phyloP scores from a whole-genome alignment of 148 eudicot species.

The Vaccinium corymbosum region DNA sequence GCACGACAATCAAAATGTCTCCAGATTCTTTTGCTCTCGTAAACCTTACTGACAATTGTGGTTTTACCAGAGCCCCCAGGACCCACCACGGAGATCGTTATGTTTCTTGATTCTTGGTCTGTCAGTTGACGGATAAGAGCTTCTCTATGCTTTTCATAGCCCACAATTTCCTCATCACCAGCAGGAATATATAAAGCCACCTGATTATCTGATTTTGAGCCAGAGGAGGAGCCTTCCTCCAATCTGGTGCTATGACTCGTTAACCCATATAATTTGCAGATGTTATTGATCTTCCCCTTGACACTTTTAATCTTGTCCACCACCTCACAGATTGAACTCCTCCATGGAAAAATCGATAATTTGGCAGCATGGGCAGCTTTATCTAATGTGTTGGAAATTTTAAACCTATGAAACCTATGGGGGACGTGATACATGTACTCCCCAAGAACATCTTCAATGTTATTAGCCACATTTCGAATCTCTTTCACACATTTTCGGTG shows the following conservation, averaged over 20 bases:
- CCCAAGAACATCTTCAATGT: conserved; percentile 27
- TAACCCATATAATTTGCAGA: too few species aligned
- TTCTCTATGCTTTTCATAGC: conserved; percentile 10
- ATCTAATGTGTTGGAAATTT: neutral
- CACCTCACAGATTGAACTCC: neutral
- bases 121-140: neutral
- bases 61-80: conserved; percentile 29
- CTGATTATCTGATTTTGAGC: neutral
- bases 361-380: neutral
- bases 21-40: neutral
- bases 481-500: neutral
- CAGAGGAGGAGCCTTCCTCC: neutral
- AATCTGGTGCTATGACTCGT: neutral
- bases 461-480: conserved; percentile 21
- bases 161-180: conserved; percentile 16
- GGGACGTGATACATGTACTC: conserved; percentile 8
- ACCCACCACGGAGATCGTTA: conserved; percentile 25
- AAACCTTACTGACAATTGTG: conserved; percentile 18
- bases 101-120: neutral
- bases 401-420: neutral
- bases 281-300: neutral
- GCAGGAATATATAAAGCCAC: neutral
- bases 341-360: neutral
- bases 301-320: neutral
- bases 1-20: conserved; percentile 27